Conservation (phyloP, 352 stramenopile species). For the Globisporangium barbulae region DNA sequence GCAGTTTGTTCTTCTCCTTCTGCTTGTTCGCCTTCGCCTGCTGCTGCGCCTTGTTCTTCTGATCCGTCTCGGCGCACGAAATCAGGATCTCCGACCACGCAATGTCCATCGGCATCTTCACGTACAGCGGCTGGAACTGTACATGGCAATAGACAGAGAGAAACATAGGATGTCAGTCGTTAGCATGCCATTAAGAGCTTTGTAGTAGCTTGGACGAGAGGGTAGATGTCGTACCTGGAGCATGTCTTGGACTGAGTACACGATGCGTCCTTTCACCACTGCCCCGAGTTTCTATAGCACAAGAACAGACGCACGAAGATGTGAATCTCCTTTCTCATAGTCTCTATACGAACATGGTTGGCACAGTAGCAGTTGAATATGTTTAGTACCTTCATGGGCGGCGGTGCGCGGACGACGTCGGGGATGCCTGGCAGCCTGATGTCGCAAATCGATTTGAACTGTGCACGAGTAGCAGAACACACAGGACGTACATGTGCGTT, state of each 20-base stretch:
- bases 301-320: background rate
- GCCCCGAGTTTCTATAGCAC: conserved; percentile 33
- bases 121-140: conserved; percentile 71
- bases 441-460: conserved; percentile 63
- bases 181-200: background rate
- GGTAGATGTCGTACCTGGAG: conserved; percentile 32
- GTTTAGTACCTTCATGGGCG: conserved; percentile 29
- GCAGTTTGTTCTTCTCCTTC: conserved; percentile 41
- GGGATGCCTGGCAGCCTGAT: conserved; percentile 33
- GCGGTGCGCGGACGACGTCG: conserved; percentile 41
- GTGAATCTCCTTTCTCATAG: background rate
- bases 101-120: conserved; percentile 62
- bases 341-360: background rate
- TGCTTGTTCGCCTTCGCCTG: conserved; percentile 32
- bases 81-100: conserved; percentile 62
- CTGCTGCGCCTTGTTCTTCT: conserved; percentile 34
- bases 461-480: background rate
- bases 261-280: conserved; percentile 43
- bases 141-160: background rate
- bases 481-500: background rate
- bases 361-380: background rate
- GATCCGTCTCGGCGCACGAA: conserved; percentile 38
- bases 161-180: background rate
- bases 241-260: conserved; percentile 66
- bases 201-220: background rate